Percentiles rank a stretch among this genome's conserved stretches.
Conservation (phyloP, 2,329 filamentous ascomycete genomes). For the Aspergillus intermedius region DNA sequence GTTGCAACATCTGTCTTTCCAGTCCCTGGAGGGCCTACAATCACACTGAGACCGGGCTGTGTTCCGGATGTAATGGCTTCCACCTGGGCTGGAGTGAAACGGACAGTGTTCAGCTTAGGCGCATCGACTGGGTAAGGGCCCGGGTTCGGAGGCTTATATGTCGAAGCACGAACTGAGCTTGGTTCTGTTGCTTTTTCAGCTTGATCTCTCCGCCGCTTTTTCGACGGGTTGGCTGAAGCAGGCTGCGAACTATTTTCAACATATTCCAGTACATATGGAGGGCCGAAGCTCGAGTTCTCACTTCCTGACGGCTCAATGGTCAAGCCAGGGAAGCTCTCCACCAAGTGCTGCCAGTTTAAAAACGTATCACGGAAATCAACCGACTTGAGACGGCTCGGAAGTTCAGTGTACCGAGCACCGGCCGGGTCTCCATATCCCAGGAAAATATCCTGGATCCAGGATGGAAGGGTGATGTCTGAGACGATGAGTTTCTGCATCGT, state of each 20-base stretch:
- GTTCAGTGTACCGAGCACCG: conserved; percentile 75
- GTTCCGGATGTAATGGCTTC: conserved; percentile 91
- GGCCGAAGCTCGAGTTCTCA: conserved; percentile 66
- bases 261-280: conserved; percentile 78
- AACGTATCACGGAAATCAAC: conserved; percentile 94
- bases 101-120: conserved; percentile 72
- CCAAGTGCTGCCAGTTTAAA: conserved; percentile 87
- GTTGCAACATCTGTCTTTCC: conserved; percentile 99
- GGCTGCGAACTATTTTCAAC: conserved; percentile 48
- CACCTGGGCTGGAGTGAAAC: conserved; percentile 85
- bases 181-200: conserved; percentile 59
- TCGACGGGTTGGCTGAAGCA: conserved; percentile 58
- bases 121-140: conserved; percentile 84
- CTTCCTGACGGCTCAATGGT: conserved; percentile 72
- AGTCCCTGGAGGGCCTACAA: conserved; percentile 91
- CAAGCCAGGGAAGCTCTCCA: conserved; percentile 83
- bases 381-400: conserved; percentile 68
- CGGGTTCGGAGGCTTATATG: conserved; percentile 80
- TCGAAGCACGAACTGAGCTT: conserved; percentile 72
- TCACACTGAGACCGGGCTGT: conserved; percentile 86
- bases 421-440: conserved; percentile 93
- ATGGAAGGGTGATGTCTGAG: conserved; percentile 76
- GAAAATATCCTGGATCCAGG: conserved; percentile 95
- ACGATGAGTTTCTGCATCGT: conserved; percentile 82
- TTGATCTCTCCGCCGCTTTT: conserved; percentile 77